Evolutionary conservation across 257 asterid species (phyloP), one percentile per base, ranked within the genome.

Genomic region (Jacaranda mimosifolia): DNA sequence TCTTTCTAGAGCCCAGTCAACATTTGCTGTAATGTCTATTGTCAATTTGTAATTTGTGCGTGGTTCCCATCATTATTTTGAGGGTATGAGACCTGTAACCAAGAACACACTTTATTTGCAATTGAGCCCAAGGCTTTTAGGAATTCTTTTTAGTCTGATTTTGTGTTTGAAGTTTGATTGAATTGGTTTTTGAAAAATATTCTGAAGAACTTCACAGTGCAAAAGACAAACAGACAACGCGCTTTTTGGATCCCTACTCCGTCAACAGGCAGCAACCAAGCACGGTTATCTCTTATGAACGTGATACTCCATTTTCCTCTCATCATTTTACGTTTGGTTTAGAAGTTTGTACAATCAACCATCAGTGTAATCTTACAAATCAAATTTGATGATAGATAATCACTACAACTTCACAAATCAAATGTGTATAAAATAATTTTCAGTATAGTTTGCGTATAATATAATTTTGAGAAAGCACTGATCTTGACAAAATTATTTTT

Each of bases 1-100:
- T 51, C 77, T 32, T 80, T 67, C 7, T 58, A 43, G 67, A 3
- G 68, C 39, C 35, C 74, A 52, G 7, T 55, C 39, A 21, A 56
- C 19, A 45, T 46, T 52, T 39, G 66, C 74, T 75, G n/a, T 65
- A 26, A 12, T 57, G 49, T 73, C 72, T 63, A 81, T 63, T 71
- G 39, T 81, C 49, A 19, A 45, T 77, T 68, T 72, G 69, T 72
- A 60, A 21, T 68, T 51, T 17, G 80, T 73, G 73, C 14, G 43
- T 51, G 38, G 72, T 73, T 76, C 77, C 77, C n/a, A 26, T 0
- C 32, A 26, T 66, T 42, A 64, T 48, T 58, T 51, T 55, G 75
- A 76, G 79, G 79, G 76, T 48, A 62, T 21, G 81, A 55, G 48
- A 26, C n/a, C 1, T 65, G 55, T 62, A 26, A 70, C 42, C 59